Evolutionary conservation across 2,329 filamentous ascomycete genomes (phyloP).

Genomic region (Xylaria polymorpha): DNA sequence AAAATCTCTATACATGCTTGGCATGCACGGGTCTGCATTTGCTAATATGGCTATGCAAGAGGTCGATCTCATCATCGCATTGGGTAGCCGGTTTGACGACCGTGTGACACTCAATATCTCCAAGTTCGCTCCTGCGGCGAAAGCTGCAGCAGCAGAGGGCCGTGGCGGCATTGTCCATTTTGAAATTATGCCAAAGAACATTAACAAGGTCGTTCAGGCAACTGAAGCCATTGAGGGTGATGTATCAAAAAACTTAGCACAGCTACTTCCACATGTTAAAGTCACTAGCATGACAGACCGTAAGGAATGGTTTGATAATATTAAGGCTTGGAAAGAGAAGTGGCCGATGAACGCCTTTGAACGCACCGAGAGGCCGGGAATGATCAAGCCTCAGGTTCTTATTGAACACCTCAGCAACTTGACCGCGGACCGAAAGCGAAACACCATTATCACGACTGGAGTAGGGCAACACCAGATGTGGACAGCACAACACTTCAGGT

Average conservation of each 20-base stretch:
- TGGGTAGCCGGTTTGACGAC: constrained; percentile 94
- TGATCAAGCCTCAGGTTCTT: constrained; percentile 97
- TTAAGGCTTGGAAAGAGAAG: constrained; percentile 82
- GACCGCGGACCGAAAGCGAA: constrained; percentile 72
- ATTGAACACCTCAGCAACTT: constrained; percentile 91
- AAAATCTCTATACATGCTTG: constrained; percentile 97
- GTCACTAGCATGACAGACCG: constrained; percentile 68
- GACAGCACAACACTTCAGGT: constrained; percentile 89
- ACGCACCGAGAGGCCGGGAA: constrained; percentile 70
- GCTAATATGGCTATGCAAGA: constrained; percentile 99
- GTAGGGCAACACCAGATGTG: constrained; percentile 99
- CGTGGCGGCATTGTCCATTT: constrained; percentile 97
- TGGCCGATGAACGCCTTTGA: constrained; percentile 90
- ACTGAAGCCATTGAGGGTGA: constrained; percentile 93
- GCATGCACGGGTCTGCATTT: constrained; percentile 97
- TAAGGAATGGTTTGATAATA: constrained; percentile 89
- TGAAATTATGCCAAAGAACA: constrained; percentile 99
- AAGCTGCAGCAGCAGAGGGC: constrained; percentile 82
- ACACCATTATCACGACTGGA: constrained; percentile 90
- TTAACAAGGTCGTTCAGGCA: constrained; percentile 98
- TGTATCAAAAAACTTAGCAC: constrained; percentile 74
- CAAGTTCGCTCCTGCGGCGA: constrained; percentile 91
- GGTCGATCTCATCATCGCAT: constrained; percentile 92
- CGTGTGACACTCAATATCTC: constrained; percentile 85
- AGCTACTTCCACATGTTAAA: constrained; percentile 58